These are phyloP conservation scores for Trichoderma polysporum DNA, from an alignment of 2,329 filamentous ascomycete genomes.

Conservation along the genomic window DNA sequence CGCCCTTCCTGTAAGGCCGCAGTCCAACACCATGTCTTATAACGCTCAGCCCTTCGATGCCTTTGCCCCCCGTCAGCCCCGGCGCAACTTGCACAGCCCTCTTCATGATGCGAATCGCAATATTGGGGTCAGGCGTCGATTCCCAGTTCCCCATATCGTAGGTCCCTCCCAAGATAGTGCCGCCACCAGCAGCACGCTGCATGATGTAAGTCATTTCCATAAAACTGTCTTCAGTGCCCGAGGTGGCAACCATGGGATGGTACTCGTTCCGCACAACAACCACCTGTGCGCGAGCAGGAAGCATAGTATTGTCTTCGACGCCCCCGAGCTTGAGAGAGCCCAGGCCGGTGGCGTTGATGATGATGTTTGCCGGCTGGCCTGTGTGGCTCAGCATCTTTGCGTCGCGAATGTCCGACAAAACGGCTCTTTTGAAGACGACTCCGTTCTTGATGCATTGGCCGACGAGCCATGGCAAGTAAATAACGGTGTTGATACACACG, in stretches of 20 bases:
- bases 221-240: slow-evolving; percentile 69
- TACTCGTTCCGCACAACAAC: slow-evolving; percentile 80
- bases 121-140: slow-evolving; percentile 71
- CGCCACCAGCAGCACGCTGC: slow-evolving; percentile 75
- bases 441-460: slow-evolving; percentile 76
- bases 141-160: slow-evolving; percentile 82
- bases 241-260: slow-evolving; percentile 66
- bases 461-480: slow-evolving; percentile 85
- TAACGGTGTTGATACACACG: slow-evolving; percentile 84
- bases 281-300: slow-evolving; percentile 78
- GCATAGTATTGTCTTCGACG: slow-evolving; percentile 71
- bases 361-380: slow-evolving; percentile 60
- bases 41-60: slow-evolving; percentile 71
- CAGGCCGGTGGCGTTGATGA: slow-evolving; percentile 85
- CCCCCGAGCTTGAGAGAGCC: slow-evolving; percentile 74
- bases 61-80: slow-evolving; percentile 61
- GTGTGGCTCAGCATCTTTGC: slow-evolving; percentile 55
- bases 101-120: slow-evolving; percentile 82
- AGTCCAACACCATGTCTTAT: slow-evolving; percentile 81
- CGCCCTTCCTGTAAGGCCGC: slow-evolving; percentile 70
- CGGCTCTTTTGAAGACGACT: slow-evolving; percentile 63
- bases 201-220: slow-evolving; percentile 80
- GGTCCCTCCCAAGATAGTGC: slow-evolving; percentile 82
- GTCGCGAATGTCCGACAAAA: slow-evolving; percentile 70
- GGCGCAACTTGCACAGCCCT: slow-evolving; percentile 67